Conservation (phyloP, 2,329 filamentous ascomycete genomes). For the Ophiostoma sp. region DNA sequence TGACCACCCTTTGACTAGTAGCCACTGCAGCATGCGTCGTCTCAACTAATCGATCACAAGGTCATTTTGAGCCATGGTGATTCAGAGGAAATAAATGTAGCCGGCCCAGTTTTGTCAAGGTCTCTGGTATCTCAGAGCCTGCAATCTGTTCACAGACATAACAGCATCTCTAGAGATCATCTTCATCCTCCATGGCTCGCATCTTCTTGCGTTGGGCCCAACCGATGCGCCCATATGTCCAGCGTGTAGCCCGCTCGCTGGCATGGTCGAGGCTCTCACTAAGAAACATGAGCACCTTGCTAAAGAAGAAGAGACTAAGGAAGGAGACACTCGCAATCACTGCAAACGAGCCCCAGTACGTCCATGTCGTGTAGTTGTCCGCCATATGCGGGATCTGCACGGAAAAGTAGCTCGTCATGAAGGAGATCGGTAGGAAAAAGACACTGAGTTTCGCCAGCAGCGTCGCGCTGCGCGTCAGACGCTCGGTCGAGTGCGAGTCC, state of each 20-base stretch:
- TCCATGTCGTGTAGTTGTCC: slow-evolving; percentile 51
- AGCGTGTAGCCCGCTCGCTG: slow-evolving; percentile 15
- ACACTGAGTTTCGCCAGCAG: slow-evolving; percentile 70
- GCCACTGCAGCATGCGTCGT: neutral
- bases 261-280: slow-evolving; percentile 40
- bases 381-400: slow-evolving; percentile 56
- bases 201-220: slow-evolving; percentile 3
- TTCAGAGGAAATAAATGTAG: neutral
- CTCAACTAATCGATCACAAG: neutral
- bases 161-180: neutral
- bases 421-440: slow-evolving; percentile 66
- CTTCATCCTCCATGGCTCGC: slow-evolving; percentile 14
- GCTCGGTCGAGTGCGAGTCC: slow-evolving; percentile 65
- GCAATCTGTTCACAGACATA: no score
- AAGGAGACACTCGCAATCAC: slow-evolving; percentile 57
- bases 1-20: neutral
- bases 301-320: slow-evolving; percentile 51
- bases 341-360: slow-evolving; percentile 65
- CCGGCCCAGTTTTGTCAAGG: no score
- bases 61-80: neutral
- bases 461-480: slow-evolving; percentile 65
- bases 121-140: no score
- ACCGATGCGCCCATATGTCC: slow-evolving; percentile 7
- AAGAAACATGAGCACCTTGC: slow-evolving; percentile 42
- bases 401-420: slow-evolving; percentile 71